Percentiles rank a stretch among this genome's conserved stretches.
These are phyloP conservation scores for Phlegmacium glaucopus DNA, from an alignment of 768 basidiomycete species.

Conservation along the genomic window DNA sequence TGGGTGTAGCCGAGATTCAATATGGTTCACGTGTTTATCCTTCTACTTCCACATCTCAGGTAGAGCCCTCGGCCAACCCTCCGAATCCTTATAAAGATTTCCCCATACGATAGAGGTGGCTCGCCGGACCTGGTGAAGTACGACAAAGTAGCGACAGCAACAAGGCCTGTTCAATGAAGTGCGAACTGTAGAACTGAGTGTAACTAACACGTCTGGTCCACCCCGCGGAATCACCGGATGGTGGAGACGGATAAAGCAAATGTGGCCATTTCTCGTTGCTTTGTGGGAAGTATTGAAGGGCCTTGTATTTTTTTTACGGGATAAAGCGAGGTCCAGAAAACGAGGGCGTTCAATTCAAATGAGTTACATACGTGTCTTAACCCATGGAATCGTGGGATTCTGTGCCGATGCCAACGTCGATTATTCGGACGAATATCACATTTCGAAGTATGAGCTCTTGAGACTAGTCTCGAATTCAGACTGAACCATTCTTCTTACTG, in stretches of 20 bases:
- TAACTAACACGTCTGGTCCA: constrained; percentile 4
- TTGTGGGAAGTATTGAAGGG: constrained; percentile 25
- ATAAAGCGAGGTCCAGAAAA: constrained; percentile 14
- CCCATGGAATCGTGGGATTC: too few species aligned
- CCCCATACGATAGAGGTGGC: neutral
- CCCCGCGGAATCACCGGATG: constrained; percentile 1
- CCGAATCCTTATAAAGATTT: neutral
- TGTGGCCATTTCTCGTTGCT: constrained; percentile 18
- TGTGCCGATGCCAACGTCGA: too few species aligned
- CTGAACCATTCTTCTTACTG: too few species aligned
- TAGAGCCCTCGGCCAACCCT: neutral
- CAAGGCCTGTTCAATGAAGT: constrained; percentile 27
- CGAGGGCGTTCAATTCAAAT: too few species aligned
- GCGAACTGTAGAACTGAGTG: constrained; percentile 24
- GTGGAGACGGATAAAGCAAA: constrained; percentile 16
- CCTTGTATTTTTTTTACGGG: constrained; percentile 13
- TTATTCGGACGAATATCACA: too few species aligned
- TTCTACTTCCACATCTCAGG: neutral
- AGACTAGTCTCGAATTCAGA: too few species aligned
- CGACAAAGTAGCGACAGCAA: neutral
- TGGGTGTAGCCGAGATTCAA: constrained; percentile 26
- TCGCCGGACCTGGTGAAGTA: neutral
- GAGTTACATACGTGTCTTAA: too few species aligned
- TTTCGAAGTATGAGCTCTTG: too few species aligned
- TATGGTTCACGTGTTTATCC: constrained; percentile 12